Base-by-base conservation (phyloP, 805 yeast genomes). In the Saturnispora bothae region DNA sequence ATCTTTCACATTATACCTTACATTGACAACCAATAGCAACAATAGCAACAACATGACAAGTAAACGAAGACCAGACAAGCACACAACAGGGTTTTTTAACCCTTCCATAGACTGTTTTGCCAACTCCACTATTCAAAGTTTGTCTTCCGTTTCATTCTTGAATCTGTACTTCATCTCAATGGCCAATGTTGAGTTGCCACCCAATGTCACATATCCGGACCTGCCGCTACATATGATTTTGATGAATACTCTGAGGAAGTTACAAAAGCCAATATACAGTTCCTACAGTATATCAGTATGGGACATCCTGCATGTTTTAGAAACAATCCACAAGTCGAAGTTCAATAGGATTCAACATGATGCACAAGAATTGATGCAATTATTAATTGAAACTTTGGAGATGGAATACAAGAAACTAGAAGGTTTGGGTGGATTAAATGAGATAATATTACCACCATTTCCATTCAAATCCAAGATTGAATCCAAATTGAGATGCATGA, bases 91-190 rank as follows among this genome's bases (percentile, higher is more conserved):
- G 3, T 63, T 89, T 32, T 68, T 78, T 47, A 92, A 89, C 56
- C 66, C 78, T 45, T 71, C 88, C 43, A 83, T 84, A 47, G 96
- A 86, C 55, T 89, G 98, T 57, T 89, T 84, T 62, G 95, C 95
- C 43, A 89, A 92, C 52, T 73, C 94, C 6, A 77, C 88, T 1
- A 52, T 92, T 15, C 98, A 89, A 56, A 92, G 88, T 0, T 66
- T 82, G 39, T 71, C 78, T 14, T 60, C 85, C 0, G 53, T 79
- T 14, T 78, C 83, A 1, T 68, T 69, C 0, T 51, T 83, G 34
- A 72, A 78, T 27, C 61, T 59, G 4, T 82, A 83, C 48, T 54
- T 82, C 43, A 76, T 65, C 41, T 49, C 53, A 22, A 56, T 48
- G 13, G 6, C 37, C 2, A 15, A 20, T 6, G 16, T 34, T 25